Evolutionary conservation across 345 rosid species (phyloP).

Genomic region (Citrus unshiu): DNA sequence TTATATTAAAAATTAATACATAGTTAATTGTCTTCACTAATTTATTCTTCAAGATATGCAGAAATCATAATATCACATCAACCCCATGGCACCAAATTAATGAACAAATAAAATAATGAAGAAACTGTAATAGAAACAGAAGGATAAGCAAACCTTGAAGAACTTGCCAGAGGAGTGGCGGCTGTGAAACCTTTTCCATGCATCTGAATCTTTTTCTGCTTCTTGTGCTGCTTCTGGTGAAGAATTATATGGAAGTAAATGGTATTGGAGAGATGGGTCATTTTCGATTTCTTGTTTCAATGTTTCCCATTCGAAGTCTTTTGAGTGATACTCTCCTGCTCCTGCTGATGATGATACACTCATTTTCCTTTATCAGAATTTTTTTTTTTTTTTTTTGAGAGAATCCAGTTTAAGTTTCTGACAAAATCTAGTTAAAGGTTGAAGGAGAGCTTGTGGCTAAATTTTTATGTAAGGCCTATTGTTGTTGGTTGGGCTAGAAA

Average conservation of each 20-base stretch:
- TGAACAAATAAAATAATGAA: not conserved
- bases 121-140: not conserved
- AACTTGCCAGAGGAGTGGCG: slow-evolving; percentile 83
- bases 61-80: not conserved
- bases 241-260: slow-evolving; percentile 42
- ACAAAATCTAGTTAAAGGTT: not conserved
- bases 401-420: not conserved
- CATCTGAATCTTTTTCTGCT: slow-evolving; percentile 28
- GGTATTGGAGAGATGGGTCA: slow-evolving; percentile 55
- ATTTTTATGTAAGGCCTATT: not conserved
- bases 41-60: too few relatives aligned
- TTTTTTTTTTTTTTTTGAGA: not conserved
- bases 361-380: not conserved
- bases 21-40: not conserved
- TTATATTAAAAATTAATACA: not conserved
- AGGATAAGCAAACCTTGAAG: slow-evolving; percentile 60
- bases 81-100: not conserved
- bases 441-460: not conserved
- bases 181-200: slow-evolving; percentile 71
- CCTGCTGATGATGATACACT: slow-evolving; percentile 17
- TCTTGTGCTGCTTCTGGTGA: not conserved
- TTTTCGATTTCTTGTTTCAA: slow-evolving; percentile 47
- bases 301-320: slow-evolving; percentile 83
- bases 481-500: not conserved
- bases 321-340: slow-evolving; percentile 73